These are phyloP conservation scores for Microsporum audouinii DNA, from an alignment of 2,329 filamentous ascomycete species.

Conservation along the genomic window DNA sequence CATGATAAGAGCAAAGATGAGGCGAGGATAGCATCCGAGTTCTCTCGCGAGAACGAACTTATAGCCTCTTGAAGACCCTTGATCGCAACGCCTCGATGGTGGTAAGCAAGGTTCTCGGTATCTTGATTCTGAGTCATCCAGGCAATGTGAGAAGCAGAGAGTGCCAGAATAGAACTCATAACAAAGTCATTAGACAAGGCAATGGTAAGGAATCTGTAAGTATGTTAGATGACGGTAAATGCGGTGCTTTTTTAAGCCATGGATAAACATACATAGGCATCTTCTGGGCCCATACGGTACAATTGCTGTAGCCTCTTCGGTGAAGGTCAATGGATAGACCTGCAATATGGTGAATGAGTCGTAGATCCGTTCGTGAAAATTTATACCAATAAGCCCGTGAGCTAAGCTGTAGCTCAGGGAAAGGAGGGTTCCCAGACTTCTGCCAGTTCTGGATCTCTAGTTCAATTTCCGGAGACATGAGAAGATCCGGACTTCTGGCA, in stretches of 20 bases:
- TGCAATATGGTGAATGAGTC: constrained; percentile 82
- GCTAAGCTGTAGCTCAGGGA: constrained; percentile 66
- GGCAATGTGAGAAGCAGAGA: constrained; percentile 89
- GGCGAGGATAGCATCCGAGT: constrained; percentile 82
- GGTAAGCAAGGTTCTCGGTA: constrained; percentile 77
- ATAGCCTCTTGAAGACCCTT: constrained; percentile 84
- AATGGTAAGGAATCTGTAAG: constrained; percentile 62
- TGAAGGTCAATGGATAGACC: constrained; percentile 75
- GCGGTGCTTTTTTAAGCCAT: neutral
- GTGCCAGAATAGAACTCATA: constrained; percentile 83
- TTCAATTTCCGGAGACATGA: constrained; percentile 81
- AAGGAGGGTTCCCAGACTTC: constrained; percentile 71
- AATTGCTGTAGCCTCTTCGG: constrained; percentile 63
- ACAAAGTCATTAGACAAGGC: constrained; percentile 75
- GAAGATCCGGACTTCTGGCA: constrained; percentile 50
- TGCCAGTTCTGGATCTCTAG: constrained; percentile 72
- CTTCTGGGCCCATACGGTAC: constrained; percentile 85
- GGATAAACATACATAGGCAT: constrained; percentile 66
- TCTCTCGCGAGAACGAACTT: constrained; percentile 68
- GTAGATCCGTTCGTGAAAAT: constrained; percentile 66
- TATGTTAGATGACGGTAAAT: constrained; percentile 18
- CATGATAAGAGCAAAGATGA: constrained; percentile 86
- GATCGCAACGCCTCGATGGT: constrained; percentile 74
- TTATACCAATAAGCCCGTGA: constrained; percentile 61
- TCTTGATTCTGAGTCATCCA: constrained; percentile 78